A percentile compares a stretch with the other conserved stretches of the same genome.
Conservation (phyloP, 108 stramenopile species). For the Skeletonema costatum region DNA sequence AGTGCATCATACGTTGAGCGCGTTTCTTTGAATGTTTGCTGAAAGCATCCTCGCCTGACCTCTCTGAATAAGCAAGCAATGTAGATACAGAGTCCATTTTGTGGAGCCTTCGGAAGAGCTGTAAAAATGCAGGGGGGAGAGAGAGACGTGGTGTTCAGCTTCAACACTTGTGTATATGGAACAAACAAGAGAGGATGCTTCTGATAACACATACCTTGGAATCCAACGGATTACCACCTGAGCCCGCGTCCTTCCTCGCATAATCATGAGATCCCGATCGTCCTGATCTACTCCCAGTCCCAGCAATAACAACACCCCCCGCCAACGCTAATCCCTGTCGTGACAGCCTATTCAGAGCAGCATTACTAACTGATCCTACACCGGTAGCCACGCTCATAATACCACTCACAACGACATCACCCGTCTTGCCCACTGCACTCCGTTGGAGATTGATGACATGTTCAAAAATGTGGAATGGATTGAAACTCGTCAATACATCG, state of each 20-base stretch:
- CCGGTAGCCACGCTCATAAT: slow-evolving; percentile 88
- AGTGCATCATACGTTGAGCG: slow-evolving; percentile 89
- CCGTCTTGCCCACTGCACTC: slow-evolving; percentile 73
- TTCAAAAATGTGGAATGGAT: slow-evolving; percentile 62
- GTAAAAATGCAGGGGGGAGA: neutral
- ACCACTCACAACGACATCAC: slow-evolving; percentile 75
- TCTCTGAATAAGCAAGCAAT: slow-evolving; percentile 73
- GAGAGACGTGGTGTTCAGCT: neutral
- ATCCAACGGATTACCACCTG: slow-evolving; percentile 5
- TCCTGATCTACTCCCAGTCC: slow-evolving; percentile 13
- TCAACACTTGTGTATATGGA: neutral
- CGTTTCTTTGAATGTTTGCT: slow-evolving; percentile 63
- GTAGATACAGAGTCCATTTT: slow-evolving; percentile 72
- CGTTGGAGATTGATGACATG: slow-evolving; percentile 65
- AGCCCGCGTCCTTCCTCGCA: slow-evolving; percentile 13
- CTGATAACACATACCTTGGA: slow-evolving; percentile 2
- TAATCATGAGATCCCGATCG: slow-evolving; percentile 14
- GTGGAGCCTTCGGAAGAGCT: slow-evolving; percentile 65
- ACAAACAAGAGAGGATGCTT: neutral
- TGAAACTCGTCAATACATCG: slow-evolving; percentile 55
- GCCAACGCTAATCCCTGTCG: slow-evolving; percentile 43
- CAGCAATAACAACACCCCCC: slow-evolving; percentile 26
- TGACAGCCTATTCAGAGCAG: slow-evolving; percentile 43
- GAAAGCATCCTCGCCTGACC: slow-evolving; percentile 66
- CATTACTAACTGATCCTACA: slow-evolving; percentile 80